Conservation (phyloP, 75 land plant species). For the Sequoia sempervirens region DNA sequence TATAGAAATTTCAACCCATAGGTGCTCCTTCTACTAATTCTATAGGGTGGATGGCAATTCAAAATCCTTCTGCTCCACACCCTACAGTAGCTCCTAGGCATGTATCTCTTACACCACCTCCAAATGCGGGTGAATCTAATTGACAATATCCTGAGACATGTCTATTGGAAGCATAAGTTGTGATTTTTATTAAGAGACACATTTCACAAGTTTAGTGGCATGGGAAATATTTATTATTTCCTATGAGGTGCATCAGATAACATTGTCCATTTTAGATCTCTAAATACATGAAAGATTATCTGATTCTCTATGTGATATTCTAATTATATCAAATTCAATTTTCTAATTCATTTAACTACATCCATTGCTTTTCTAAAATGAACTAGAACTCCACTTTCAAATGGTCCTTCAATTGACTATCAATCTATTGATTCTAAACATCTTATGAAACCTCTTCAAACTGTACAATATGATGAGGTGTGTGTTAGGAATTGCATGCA, state of each 20-base stretch:
- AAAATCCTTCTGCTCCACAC: conserved; percentile 63
- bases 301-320: background rate
- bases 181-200: background rate
- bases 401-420: conserved; percentile 57
- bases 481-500: background rate
- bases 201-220: background rate
- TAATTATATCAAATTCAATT: background rate
- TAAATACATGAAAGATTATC: background rate
- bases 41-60: conserved; percentile 75
- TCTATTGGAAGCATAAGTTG: background rate
- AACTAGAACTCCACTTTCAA: conserved; percentile 59
- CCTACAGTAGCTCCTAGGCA: too few relatives aligned
- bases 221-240: too few relatives aligned
- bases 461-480: conserved; percentile 80
- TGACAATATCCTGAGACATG: background rate
- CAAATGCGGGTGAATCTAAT: conserved; percentile 45
- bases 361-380: conserved; percentile 17
- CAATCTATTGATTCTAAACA: conserved; percentile 86
- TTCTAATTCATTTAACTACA: background rate
- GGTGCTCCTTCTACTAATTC: conserved; percentile 59
- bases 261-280: background rate
- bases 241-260: background rate
- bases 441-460: conserved; percentile 57
- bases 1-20: conserved; percentile 73
- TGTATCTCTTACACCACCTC: conserved; percentile 58